phyloP scores from a whole-genome alignment of 176 grass and related monocot species.

The Phragmites australis region DNA sequence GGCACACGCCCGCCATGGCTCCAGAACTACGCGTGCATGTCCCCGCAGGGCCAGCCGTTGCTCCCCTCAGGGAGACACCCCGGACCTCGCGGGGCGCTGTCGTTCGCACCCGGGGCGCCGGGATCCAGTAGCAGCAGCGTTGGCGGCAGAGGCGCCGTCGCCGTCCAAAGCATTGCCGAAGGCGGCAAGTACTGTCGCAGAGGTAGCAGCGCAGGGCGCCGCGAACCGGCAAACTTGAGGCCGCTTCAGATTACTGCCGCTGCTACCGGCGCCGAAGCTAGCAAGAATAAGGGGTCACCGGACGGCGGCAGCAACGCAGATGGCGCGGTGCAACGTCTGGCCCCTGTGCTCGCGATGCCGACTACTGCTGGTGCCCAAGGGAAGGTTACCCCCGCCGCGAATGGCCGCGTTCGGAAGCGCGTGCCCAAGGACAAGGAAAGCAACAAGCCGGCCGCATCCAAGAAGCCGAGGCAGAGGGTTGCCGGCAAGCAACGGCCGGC shows the following conservation, averaged over 20 bases:
- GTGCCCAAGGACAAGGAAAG: conserved; percentile 38
- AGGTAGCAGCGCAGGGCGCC: neutral
- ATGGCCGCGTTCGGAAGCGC: conserved; percentile 34
- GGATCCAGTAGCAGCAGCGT: neutral
- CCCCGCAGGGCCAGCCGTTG: conserved; percentile 13
- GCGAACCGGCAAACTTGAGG: neutral
- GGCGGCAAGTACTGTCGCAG: neutral
- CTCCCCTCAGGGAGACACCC: neutral
- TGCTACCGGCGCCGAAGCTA: neutral
- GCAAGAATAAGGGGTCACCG: neutral
- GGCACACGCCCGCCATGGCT: conserved; percentile 11
- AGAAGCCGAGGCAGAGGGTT: conserved; percentile 33
- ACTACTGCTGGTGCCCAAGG: neutral
- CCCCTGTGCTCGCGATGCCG: conserved; percentile 48
- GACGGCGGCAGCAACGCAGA: neutral
- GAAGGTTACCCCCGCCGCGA: conserved; percentile 7
- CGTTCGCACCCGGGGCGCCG: neutral
- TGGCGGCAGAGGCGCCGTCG: neutral
- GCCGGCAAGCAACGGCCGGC: neutral
- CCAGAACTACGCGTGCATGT: conserved; percentile 13
- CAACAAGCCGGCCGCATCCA: neutral
- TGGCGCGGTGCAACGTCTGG: neutral
- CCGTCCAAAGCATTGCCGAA: neutral
- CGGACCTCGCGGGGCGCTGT: neutral
- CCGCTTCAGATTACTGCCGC: conserved; percentile 23